Conservation (phyloP, 768 basidiomycete genomes). For the Boletus rubescentipes region DNA sequence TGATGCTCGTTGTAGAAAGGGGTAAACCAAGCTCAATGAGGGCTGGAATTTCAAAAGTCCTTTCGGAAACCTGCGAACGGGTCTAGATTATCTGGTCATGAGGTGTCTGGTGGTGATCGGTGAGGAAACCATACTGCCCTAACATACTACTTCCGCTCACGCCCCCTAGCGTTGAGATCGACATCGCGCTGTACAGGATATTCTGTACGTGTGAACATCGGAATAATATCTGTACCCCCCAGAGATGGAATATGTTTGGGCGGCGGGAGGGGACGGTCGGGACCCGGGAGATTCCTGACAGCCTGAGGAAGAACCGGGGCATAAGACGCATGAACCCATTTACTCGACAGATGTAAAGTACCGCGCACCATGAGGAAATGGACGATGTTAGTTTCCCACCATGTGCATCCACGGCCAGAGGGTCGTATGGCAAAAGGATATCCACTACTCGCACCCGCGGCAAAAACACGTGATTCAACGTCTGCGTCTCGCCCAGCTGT, state of each 20-base stretch:
- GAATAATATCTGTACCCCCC: slow-evolving; percentile 2
- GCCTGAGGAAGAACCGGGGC: slow-evolving; percentile 7
- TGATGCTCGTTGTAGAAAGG: slow-evolving; percentile 29
- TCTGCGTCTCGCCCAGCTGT: slow-evolving; percentile 1
- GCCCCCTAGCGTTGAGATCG: slow-evolving; percentile 15
- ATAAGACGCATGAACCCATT: slow-evolving; percentile 1
- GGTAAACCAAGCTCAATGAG: slow-evolving; percentile 17
- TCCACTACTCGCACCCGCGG: background rate
- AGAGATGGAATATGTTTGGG: slow-evolving; percentile 2
- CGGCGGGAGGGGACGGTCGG: slow-evolving; percentile 6
- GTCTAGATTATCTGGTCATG: slow-evolving; percentile 17
- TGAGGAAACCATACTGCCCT: slow-evolving; percentile 16
- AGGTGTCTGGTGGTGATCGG: slow-evolving; percentile 12
- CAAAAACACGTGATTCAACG: slow-evolving; percentile 4
- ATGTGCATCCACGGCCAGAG: background rate
- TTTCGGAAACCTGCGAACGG: slow-evolving; percentile 16
- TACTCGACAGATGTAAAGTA: background rate
- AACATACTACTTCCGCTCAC: slow-evolving; percentile 17
- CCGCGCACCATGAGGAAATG: slow-evolving; percentile 10
- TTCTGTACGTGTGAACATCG: slow-evolving; percentile 19
- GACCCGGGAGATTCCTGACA: slow-evolving; percentile 10
- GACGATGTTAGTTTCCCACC: slow-evolving; percentile 2
- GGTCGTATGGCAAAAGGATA: background rate
- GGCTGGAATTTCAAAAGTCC: slow-evolving; percentile 27
- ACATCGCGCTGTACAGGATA: slow-evolving; percentile 5